These are phyloP conservation scores for Solanum chacoense DNA, from an alignment of 305 asterid species.

Conservation along the genomic window DNA sequence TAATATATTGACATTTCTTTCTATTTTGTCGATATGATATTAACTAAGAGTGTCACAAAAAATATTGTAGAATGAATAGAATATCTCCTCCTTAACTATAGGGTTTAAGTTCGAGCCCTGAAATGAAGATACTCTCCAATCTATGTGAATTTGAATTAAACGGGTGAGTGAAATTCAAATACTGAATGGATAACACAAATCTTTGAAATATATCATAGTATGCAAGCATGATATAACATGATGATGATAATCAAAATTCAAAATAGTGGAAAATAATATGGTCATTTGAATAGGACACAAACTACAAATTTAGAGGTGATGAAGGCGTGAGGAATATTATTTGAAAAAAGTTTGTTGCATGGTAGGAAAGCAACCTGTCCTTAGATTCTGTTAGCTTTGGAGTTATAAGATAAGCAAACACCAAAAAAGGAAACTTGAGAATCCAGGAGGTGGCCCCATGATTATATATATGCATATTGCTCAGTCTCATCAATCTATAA, in stretches of 20 bases:
- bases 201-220: neutral
- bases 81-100: neutral
- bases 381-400: neutral
- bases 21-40: neutral
- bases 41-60: neutral
- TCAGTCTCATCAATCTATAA: neutral
- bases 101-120: neutral
- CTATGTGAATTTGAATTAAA: neutral
- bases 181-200: neutral
- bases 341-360: constrained; percentile 13
- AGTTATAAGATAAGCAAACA: constrained; percentile 6
- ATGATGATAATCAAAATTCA: neutral
- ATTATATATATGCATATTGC: neutral
- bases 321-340: constrained; percentile 3
- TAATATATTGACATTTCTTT: neutral
- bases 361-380: constrained; percentile 16
- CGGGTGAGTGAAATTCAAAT: neutral
- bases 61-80: neutral
- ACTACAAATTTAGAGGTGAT: neutral
- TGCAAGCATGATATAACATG: neutral
- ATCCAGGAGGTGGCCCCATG: constrained; percentile 13
- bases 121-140: neutral
- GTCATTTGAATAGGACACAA: neutral
- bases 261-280: neutral
- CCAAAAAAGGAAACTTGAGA: neutral